A percentile compares a stretch with the other conserved stretches of the same genome.
phyloP scores from a whole-genome alignment of 192 early-diverging fungal genomes.

The Borealophlyctis nickersoniae region DNA sequence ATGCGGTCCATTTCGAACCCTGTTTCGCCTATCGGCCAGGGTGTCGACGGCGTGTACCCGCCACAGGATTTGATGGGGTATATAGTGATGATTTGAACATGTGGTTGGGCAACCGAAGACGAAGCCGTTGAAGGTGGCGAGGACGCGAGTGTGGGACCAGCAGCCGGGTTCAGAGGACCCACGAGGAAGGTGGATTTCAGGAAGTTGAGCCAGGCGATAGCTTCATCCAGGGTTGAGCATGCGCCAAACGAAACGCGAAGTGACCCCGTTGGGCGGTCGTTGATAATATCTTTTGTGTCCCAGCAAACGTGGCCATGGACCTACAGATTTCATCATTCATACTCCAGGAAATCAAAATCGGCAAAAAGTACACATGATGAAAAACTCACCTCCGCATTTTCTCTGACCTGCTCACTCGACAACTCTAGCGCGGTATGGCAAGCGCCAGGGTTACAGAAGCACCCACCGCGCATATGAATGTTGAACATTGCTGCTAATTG shows the following conservation, averaged over 20 bases:
- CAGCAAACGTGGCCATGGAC: slow-evolving; percentile 64
- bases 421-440: slow-evolving; percentile 65
- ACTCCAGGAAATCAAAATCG: slow-evolving; percentile 1
- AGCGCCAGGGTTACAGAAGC: slow-evolving; percentile 82
- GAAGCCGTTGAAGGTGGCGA: not conserved
- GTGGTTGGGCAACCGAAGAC: too few relatives aligned
- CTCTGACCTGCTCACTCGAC: slow-evolving; percentile 46
- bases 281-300: slow-evolving; percentile 70
- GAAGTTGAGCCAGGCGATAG: slow-evolving; percentile 58
- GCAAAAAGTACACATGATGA: not conserved
- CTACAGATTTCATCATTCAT: slow-evolving; percentile 10
- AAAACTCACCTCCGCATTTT: slow-evolving; percentile 36
- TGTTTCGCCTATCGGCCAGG: slow-evolving; percentile 53
- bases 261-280: slow-evolving; percentile 66
- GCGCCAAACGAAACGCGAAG: slow-evolving; percentile 78
- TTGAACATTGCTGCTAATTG: slow-evolving; percentile 60
- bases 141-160: not conserved
- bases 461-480: slow-evolving; percentile 69
- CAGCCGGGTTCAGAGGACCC: not conserved
- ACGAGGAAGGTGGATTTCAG: slow-evolving; percentile 58
- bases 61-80: slow-evolving; percentile 83
- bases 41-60: slow-evolving; percentile 46
- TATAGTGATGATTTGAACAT: slow-evolving; percentile 25
- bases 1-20: slow-evolving; percentile 63
- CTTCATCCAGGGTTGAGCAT: slow-evolving; percentile 60